Base-by-base conservation (phyloP, 495 filamentous ascomycete genomes). In the Annulohypoxylon moriforme region DNA sequence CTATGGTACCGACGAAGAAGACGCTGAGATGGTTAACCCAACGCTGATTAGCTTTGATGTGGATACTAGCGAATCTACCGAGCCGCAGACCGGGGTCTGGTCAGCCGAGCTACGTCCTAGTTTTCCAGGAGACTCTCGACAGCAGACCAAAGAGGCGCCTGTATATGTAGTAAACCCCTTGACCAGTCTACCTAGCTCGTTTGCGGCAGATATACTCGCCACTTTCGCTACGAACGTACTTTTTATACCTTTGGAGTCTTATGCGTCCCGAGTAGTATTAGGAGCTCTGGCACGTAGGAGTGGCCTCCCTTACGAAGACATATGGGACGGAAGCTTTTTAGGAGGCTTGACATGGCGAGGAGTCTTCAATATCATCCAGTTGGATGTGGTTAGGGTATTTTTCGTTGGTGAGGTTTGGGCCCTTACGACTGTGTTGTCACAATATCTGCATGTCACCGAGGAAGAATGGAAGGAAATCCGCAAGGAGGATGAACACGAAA, bases 1-100 rank as follows among this genome's bases (percentile, higher is more conserved):
- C 16, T 84, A 82, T 27, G 81, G 67, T 3, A 82, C 79, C 13
- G 84, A 86, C 53, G 85, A 86, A 42, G 86, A 87, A 57, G 85
- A 86, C 25, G 66, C 74, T 16, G 85, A 87, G 31, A 69, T 82
- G 22, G 73, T 84, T 18, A 84, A 82, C 59, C 78, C 84, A 3
- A 86, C 85, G 0, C 70, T 88, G 1, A 87, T 88, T n/a, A 86
- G 82, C 60, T 87, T 88, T 52, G 86, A 88, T 71, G 85, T 88
- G 27, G 85, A 87, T 55, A 79, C 85, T 7, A 82, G 80, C 42
- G 83, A 86, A 47, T 75, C 80, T 0, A 78, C 76, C 20, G 81
- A 79, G 31, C 77, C 77, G 10, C 80, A 81, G 3, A 69, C 75
- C 1, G 85, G 83, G n/a, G 70, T 82, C 3, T 88, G 86, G 86